Evolutionary conservation across 2,329 filamentous ascomycete genomes (phyloP), one percentile per base, ranked within the genome.

Genomic region (Coniochaeta sp.): DNA sequence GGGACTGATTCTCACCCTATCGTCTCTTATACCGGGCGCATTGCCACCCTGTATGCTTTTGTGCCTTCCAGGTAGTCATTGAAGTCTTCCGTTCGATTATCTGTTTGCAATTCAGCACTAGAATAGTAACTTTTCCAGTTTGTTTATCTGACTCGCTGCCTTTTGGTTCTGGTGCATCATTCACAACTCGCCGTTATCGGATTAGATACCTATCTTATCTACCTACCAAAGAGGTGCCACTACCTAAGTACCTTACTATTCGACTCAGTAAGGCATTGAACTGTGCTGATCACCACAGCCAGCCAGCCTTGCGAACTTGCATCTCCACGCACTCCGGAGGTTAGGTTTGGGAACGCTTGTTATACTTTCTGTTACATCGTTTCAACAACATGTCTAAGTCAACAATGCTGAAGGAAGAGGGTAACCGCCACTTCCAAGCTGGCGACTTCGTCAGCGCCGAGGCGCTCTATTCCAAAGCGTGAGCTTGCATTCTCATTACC

Each of bases 391-490:
- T 75, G 65, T 83, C 78, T 65, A 74, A 67, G 59, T 70, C 79
- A 2, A 61, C 72, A 0, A 70, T 71, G 34, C 73, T 84, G 62
- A 85, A 84, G 68, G 78, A 81, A 40, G 77, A 84, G 61, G 87
- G 88, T 64, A 90, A 90, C 72, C 77, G 76, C 58, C 81, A 80
- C 69, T 93, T 89, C 73, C 80, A 84, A 62, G 74, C 77, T 9
- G 84, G 83, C 62, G 85, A 93, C 66, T 93, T 81, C 69, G 72
- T 75, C 5, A 79, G 76, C 26, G 90, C 90, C 40, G 89, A 91
- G 63, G 79, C 79, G 22, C 75, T 87, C 61, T 93, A 93, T 73
- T 88, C 88, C 4, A 84, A 89, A 72, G 90, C 90, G 77, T 87
- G 73, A 71, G 83, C 74, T 59, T 34, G 40, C 56, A 61, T 47